A percentile compares a stretch with the other conserved stretches of the same genome.
Evolutionary conservation across 2,329 filamentous ascomycete species (phyloP).

Genomic region (Colletotrichum falcatum): DNA sequence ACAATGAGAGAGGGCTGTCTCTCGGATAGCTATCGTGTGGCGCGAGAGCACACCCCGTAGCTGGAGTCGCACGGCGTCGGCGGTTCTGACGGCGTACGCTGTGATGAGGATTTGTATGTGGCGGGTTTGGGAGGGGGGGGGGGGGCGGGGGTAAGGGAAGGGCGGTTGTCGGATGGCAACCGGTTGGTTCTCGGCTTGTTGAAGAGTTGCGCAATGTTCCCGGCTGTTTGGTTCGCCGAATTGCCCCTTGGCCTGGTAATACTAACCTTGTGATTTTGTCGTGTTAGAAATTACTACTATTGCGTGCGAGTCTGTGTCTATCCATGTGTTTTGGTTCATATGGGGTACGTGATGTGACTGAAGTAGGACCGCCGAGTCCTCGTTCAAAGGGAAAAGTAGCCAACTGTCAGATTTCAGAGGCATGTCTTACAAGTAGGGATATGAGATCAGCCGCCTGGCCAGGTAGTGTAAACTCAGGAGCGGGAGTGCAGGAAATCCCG

Average conservation of each 20-base stretch:
- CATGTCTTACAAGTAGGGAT: too few species aligned
- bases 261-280: not conserved
- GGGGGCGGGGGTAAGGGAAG: too few species aligned
- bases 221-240: not conserved
- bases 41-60: not conserved
- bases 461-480: too few species aligned
- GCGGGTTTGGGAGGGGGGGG: not conserved
- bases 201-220: not conserved
- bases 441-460: too few species aligned
- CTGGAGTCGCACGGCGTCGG: not conserved
- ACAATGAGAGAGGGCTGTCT: not conserved
- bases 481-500: too few species aligned
- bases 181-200: not conserved
- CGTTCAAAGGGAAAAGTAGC: too few species aligned
- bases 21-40: not conserved
- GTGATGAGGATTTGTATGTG: not conserved
- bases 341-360: not conserved
- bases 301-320: too few species aligned
- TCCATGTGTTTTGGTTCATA: not conserved
- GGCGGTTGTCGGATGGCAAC: not conserved
- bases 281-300: not conserved
- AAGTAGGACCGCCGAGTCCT: too few species aligned
- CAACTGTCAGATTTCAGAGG: too few species aligned
- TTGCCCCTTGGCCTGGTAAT: not conserved
- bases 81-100: not conserved